phyloP scores from a whole-genome alignment of 1,284 basidiomycete genomes.

The Moesziomyces antarcticus region DNA sequence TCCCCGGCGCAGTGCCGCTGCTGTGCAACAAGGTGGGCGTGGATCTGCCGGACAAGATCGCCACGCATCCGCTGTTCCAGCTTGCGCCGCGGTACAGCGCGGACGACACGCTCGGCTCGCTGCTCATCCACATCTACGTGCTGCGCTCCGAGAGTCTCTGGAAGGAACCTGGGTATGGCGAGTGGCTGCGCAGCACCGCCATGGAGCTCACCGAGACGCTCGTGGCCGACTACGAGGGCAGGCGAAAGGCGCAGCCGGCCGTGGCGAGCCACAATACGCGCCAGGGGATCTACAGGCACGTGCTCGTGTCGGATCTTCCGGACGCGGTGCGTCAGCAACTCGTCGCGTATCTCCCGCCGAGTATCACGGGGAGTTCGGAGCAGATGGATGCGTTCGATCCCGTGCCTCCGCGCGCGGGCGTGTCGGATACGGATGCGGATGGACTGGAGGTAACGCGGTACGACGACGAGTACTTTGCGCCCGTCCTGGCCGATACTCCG shows the following conservation, averaged over 20 bases:
- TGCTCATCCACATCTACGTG: slow-evolving; percentile 62
- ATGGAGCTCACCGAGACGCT: slow-evolving; percentile 22
- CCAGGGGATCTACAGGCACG: slow-evolving; percentile 60
- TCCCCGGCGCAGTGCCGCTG: slow-evolving; percentile 52
- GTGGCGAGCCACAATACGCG: slow-evolving; percentile 35
- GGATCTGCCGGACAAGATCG: slow-evolving; percentile 38
- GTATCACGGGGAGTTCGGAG: slow-evolving; percentile 47
- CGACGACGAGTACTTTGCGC: slow-evolving; percentile 61
- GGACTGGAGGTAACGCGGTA: slow-evolving; percentile 44
- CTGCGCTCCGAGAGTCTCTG: slow-evolving; percentile 60
- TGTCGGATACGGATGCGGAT: slow-evolving; percentile 10
- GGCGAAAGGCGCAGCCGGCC: slow-evolving; percentile 8
- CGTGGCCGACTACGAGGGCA: slow-evolving; percentile 12
- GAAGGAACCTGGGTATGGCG: slow-evolving; percentile 51
- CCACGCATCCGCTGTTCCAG: slow-evolving; percentile 24
- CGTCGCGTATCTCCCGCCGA: slow-evolving; percentile 56
- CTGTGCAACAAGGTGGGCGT: slow-evolving; percentile 59
- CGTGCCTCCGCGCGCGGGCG: slow-evolving; percentile 50
- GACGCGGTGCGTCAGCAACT: slow-evolving; percentile 60
- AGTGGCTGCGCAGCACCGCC: slow-evolving; percentile 54
- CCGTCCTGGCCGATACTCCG: slow-evolving; percentile 13
- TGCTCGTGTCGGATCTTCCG: slow-evolving; percentile 65
- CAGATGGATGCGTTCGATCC: slow-evolving; percentile 63
- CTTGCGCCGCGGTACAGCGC: slow-evolving; percentile 13
- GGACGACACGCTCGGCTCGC: slow-evolving; percentile 40